Conservation (phyloP, 106 monocot species). For the Dendrobium nobile region DNA sequence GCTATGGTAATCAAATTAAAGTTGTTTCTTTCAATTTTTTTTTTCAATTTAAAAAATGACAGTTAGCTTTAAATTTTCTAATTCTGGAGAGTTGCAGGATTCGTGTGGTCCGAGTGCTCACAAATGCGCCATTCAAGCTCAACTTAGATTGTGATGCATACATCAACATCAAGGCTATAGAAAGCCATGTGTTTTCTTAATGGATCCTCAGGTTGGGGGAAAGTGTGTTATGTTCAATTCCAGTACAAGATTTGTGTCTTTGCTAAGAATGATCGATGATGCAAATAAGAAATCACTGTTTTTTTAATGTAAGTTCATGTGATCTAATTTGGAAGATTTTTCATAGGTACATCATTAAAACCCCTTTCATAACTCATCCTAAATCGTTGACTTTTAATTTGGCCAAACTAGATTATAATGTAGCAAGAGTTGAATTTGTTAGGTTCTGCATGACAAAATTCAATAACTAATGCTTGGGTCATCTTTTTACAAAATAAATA, state of each 20-base stretch:
- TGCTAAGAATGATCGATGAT: slow-evolving; percentile 72
- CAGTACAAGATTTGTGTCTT: slow-evolving; percentile 92
- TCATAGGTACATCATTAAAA: no score
- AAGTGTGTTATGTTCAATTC: slow-evolving; percentile 88
- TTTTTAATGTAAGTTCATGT: slow-evolving; percentile 68
- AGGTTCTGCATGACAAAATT: no score
- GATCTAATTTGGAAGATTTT: no score
- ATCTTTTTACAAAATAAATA: slow-evolving; percentile 61
- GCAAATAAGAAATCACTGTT: slow-evolving; percentile 94
- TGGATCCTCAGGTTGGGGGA: slow-evolving; percentile 88
- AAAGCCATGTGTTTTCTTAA: slow-evolving; percentile 95
- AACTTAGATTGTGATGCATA: slow-evolving; percentile 91
- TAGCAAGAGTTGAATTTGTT: no score
- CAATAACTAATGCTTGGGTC: neutral
- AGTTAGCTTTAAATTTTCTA: neutral
- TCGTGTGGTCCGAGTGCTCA: slow-evolving; percentile 84
- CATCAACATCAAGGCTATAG: slow-evolving; percentile 95
- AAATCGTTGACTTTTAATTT: neutral
- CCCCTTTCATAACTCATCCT: no score
- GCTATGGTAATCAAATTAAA: slow-evolving; percentile 48
- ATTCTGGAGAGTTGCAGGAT: slow-evolving; percentile 27
- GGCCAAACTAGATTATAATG: no score
- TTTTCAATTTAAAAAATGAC: neutral
- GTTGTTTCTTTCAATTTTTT: neutral
- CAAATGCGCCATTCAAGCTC: slow-evolving; percentile 95